These are phyloP conservation scores for Sporobolomyces pararoseus DNA, from an alignment of 768 basidiomycete genomes.

Conservation along the genomic window DNA sequence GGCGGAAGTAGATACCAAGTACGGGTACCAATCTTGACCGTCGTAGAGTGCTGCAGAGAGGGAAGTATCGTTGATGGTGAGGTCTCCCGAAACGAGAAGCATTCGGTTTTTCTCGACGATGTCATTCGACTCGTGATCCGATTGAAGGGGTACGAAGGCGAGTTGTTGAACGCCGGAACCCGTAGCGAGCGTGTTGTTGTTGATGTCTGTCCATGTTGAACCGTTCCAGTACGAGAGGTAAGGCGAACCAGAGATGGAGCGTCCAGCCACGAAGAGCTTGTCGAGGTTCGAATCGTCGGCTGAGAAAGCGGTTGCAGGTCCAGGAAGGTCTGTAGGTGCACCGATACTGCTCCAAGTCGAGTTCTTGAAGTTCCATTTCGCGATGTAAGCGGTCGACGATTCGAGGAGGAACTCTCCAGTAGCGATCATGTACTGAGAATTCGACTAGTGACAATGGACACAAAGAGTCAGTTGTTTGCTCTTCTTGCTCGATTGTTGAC, in stretches of 20 bases:
- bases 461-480: background rate
- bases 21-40: slow-evolving; percentile 75
- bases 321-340: slow-evolving; percentile 61
- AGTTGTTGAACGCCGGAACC: slow-evolving; percentile 71
- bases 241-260: slow-evolving; percentile 61
- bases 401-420: slow-evolving; percentile 72
- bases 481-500: too few relatives aligned
- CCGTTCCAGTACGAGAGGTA: slow-evolving; percentile 88
- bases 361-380: slow-evolving; percentile 67
- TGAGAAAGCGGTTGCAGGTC: slow-evolving; percentile 82
- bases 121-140: slow-evolving; percentile 65
- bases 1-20: slow-evolving; percentile 64
- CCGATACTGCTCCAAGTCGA: slow-evolving; percentile 68
- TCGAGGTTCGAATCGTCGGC: slow-evolving; percentile 74
- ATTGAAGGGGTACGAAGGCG: slow-evolving; percentile 80
- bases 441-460: slow-evolving; percentile 52
- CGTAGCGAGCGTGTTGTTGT: slow-evolving; percentile 49
- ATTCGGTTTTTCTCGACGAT: slow-evolving; percentile 76
- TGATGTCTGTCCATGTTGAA: slow-evolving; percentile 64
- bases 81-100: slow-evolving; percentile 77
- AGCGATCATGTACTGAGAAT: slow-evolving; percentile 68
- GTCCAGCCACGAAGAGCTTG: slow-evolving; percentile 87
- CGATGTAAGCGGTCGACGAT: slow-evolving; percentile 66
- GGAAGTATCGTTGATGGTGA: slow-evolving; percentile 70
- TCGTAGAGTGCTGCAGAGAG: slow-evolving; percentile 84